Base-by-base conservation (phyloP, 257 asterid species). In the Perilla frutescens region DNA sequence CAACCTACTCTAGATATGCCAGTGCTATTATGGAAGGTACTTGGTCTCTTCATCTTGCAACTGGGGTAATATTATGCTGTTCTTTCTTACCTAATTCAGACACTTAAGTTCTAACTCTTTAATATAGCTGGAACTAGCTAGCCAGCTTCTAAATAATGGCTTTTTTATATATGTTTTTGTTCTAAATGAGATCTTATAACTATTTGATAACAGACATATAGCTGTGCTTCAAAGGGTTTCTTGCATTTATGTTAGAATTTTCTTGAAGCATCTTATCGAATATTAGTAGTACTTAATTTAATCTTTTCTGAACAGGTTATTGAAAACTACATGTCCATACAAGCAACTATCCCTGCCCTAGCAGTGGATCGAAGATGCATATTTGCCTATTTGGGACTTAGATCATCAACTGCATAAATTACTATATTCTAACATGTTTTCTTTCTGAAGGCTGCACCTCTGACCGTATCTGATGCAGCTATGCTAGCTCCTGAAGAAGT, bases 401-500 rank as follows among this genome's bases (percentile, higher is more conserved):
- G 45, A 34, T 68, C 37, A 20, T n/a, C 9, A 10, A 5, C 29
- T 60, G 43, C 14, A 20, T 53, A 66, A 45, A 49, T 14, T 43
- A 51, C 36, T 55, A 2, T 41, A 13, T 49, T 37, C 12, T 63
- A 48, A 73, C 66, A 60, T 77, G 41, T 70, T 61, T 73, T 67
- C 11, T 58, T 26, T 81, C 53, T 69, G 59, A 71, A 95, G 99
- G 85, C 92, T 82, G 99, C 98, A 12, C 97, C 99, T 13, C 47
- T 89, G 83, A 97, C 88, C 3, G 97, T 92, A 74, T 95, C 99
- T 64, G 97, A 95, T 77, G 98, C 98, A 29, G 93, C 97, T 82
- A 92, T 95, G 98, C 91, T 95, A 48, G 99, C 99, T 79, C 99
- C 99, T 11, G 98, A 95, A 82, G 99, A 95, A 88, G 86, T 95